Evolutionary conservation across 495 filamentous ascomycete genomes (phyloP), one percentile per base, ranked within the genome.

Genomic region (Podospora australis): DNA sequence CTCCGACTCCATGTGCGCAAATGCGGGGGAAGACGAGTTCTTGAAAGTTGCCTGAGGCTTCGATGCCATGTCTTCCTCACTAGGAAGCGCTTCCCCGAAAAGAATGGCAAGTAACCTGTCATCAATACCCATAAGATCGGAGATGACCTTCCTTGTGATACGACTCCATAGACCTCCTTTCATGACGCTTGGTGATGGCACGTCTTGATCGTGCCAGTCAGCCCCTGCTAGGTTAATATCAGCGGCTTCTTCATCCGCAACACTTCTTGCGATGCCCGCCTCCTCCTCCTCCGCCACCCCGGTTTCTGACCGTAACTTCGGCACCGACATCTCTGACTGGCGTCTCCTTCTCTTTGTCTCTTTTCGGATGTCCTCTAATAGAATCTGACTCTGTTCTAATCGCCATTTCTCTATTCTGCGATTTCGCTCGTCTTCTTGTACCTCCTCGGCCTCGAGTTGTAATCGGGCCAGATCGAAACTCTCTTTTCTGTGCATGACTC

Each of bases 101-200:
- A 97, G 79, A 20, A 96, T 79, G 2, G 84, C 84, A 5, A 97
- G 78, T 24, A 91, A 68, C 28, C 77, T 74, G 50, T 96, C 89
- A 52, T 97, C 90, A 43, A 97, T 88, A 2, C 94, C 90, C 60
- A 98, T 84, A 34, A 98, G 66, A 62, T 95, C 90, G 19, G 79
- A 78, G 39, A 98, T 90, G 14, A 96, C 84, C 57, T 83, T 84
- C 42, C 87, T 79, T 3, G 91, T 95, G 36, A 96, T 80, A 3
- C 82, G 78, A 44, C 79, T 80, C 88, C 86, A 90, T 48, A 94
- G 75, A 0, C 84, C 81, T 53, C 88, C 84, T 22, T 60, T 56
- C 45, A 74, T 58, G n/a, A 58, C 65, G 8, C 56, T 59, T 16
- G 60, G 11, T 10, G 66, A 54, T 10, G 46, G 50, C 38, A 53